Percentiles rank a stretch among this genome's conserved stretches.
Evolutionary conservation across 306 rosid species (phyloP).

Genomic region (Cyamopsis tetragonoloba): DNA sequence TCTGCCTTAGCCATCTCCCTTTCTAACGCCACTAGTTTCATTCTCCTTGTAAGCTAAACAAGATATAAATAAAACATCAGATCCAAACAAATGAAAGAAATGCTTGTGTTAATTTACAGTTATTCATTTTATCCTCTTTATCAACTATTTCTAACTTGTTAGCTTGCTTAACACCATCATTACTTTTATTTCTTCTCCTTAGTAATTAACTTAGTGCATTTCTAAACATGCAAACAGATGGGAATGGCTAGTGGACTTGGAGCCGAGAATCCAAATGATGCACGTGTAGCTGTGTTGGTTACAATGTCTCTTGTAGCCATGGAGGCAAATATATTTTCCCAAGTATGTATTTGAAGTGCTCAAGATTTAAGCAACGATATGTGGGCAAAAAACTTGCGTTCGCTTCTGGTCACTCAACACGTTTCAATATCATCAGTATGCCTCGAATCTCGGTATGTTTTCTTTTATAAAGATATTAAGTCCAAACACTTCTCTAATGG

Average conservation of each 20-base stretch:
- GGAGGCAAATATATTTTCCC: conserved; percentile 35
- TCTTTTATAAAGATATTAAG: no score
- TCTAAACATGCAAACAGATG: conserved; percentile 29
- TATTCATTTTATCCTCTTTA: neutral
- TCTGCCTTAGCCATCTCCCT: conserved; percentile 46
- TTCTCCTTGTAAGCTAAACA: conserved; percentile 33
- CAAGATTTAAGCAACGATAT: no score
- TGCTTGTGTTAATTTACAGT: neutral
- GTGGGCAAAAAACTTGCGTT: no score
- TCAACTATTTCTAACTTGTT: neutral
- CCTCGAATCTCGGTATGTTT: no score
- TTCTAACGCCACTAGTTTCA: conserved; percentile 40
- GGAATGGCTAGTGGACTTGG: conserved; percentile 63
- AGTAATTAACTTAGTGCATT: neutral
- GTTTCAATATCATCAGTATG: no score
- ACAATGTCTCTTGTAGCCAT: conserved; percentile 33
- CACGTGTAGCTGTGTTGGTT: conserved; percentile 45
- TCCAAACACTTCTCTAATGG: no score
- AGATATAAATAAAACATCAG: neutral
- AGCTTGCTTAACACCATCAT: neutral
- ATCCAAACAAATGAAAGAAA: neutral
- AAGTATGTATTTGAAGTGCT: no score
- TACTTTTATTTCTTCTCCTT: neutral
- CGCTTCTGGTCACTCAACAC: no score
- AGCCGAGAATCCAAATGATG: conserved; percentile 52